phyloP scores from a whole-genome alignment of 176 grass and related monocot species.

The Triticum dicoccoides region DNA sequence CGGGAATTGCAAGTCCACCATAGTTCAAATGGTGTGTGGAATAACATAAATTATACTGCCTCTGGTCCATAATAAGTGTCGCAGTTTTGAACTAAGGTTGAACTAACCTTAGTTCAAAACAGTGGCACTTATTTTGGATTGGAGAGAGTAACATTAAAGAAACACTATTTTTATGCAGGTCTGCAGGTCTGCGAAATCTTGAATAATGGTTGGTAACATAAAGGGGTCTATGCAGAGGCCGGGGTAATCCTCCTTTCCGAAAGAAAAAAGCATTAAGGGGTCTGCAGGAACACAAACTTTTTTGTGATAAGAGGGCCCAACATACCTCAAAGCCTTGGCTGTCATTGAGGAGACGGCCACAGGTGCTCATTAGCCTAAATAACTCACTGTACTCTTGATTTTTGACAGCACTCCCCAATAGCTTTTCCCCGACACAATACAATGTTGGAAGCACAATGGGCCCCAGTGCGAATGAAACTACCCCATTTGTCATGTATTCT shows the following conservation, averaged over 20 bases:
- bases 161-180: neutral
- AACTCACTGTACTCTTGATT: conserved; percentile 51
- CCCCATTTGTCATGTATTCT: conserved; percentile 61
- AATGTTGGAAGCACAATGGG: conserved; percentile 62
- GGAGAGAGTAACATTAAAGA: neutral
- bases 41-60: too few species aligned
- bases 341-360: conserved; percentile 70
- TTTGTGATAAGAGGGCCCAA: neutral
- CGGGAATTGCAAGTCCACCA: too few species aligned
- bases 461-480: conserved; percentile 52
- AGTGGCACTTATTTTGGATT: too few species aligned
- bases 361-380: conserved; percentile 55
- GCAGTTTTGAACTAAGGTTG: too few species aligned
- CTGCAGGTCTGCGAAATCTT: neutral
- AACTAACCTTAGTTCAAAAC: too few species aligned
- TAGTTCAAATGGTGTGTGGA: too few species aligned
- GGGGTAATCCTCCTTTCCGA: too few species aligned
- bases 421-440: conserved; percentile 55
- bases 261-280: neutral
- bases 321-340: conserved; percentile 50
- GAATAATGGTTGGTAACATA: neutral
- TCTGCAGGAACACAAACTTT: neutral
- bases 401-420: conserved; percentile 22
- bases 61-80: too few species aligned
- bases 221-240: too few species aligned